A percentile compares a stretch with the other conserved stretches of the same genome.
Conservation (phyloP, 148 eudicot genomes). For the Rhododendron griersonianum region DNA sequence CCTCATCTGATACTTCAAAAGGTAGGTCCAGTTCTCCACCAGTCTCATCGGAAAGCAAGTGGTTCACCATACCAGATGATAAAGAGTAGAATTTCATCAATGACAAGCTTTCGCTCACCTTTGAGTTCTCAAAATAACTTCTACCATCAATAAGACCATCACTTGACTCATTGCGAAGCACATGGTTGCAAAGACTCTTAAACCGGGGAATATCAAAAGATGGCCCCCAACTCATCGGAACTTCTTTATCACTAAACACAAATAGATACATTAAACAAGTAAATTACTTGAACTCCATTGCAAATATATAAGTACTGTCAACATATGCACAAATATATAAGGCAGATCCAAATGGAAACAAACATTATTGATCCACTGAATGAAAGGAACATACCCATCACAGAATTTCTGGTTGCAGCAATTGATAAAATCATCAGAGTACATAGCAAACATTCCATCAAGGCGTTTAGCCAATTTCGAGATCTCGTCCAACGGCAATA, state of each 20-base stretch:
- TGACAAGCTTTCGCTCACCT: conserved; percentile 63
- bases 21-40: conserved; percentile 60
- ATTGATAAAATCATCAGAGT: conserved; percentile 44
- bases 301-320: not conserved
- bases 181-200: conserved; percentile 22
- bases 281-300: not conserved
- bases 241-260: conserved; percentile 43
- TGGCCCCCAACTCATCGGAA: conserved; percentile 51
- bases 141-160: conserved; percentile 23
- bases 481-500: conserved; percentile 52
- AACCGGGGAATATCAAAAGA: conserved; percentile 34
- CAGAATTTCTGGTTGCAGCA: conserved; percentile 41
- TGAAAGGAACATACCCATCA: conserved; percentile 45
- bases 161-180: conserved; percentile 8
- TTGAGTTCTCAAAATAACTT: conserved; percentile 58
- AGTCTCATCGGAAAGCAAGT: conserved; percentile 47
- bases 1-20: conserved; percentile 64
- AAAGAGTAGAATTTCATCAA: conserved; percentile 73
- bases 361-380: not conserved
- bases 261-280: not conserved
- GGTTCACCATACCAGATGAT: conserved; percentile 44
- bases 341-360: not conserved
- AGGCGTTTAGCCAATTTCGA: conserved; percentile 53
- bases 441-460: conserved; percentile 48
- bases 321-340: not conserved